phyloP scores from a whole-genome alignment of 2,329 filamentous ascomycete genomes.

The Diaporthe sp. region DNA sequence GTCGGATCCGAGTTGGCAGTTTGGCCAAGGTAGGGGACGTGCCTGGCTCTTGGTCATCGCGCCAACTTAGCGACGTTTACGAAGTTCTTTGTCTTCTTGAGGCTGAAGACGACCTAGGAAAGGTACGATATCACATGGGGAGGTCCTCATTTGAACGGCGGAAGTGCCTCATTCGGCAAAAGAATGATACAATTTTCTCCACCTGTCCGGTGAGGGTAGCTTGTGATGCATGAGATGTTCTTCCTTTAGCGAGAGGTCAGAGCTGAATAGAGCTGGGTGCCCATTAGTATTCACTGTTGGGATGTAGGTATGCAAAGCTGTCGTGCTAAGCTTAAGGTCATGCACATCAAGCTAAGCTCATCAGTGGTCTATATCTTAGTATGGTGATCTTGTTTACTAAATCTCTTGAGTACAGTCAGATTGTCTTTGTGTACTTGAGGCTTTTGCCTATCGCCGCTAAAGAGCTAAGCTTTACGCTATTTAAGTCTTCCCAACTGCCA shows the following conservation, averaged over 20 bases:
- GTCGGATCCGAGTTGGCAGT: not conserved
- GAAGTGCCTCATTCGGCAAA: not conserved
- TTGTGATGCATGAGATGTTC: not conserved
- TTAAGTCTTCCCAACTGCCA: not conserved
- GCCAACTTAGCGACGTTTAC: not conserved
- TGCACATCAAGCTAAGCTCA: not conserved
- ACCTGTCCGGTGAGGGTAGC: not conserved
- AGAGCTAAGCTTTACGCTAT: not conserved
- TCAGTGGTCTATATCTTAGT: not conserved
- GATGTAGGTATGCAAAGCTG: not conserved
- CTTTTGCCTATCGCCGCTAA: not conserved
- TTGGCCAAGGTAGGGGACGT: not conserved
- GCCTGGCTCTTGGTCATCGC: not conserved
- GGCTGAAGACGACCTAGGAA: not conserved
- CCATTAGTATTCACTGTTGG: not conserved
- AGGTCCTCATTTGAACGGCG: too few relatives aligned
- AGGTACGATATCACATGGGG: not conserved
- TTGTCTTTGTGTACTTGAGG: slow-evolving; percentile 15
- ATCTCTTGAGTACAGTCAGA: not conserved
- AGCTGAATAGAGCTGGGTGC: not conserved
- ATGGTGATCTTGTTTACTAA: not conserved
- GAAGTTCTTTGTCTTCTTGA: slow-evolving; percentile 12
- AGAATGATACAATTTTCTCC: not conserved
- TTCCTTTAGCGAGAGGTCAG: not conserved
- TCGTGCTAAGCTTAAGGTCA: not conserved